Conservation (phyloP, 768 basidiomycete genomes). For the Pisolithus orientalis region DNA sequence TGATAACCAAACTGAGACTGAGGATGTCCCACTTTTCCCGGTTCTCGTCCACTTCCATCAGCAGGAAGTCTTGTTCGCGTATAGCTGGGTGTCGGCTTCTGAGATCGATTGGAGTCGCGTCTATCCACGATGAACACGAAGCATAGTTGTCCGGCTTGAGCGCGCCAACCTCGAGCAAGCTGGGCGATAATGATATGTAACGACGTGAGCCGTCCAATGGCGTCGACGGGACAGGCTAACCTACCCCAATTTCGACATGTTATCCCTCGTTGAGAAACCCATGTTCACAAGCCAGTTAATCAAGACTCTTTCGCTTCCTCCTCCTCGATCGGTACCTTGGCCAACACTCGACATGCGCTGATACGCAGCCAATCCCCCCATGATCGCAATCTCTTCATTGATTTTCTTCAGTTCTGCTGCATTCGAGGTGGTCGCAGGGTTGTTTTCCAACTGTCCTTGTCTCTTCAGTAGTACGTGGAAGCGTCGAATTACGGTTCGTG, state of each 20-base stretch:
- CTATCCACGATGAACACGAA: conserved; percentile 63
- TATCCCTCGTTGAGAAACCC: conserved; percentile 25
- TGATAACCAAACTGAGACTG: conserved; percentile 84
- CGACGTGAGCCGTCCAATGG: too few species aligned
- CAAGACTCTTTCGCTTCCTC: conserved; percentile 80
- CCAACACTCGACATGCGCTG: conserved; percentile 81
- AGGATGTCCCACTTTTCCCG: conserved; percentile 65
- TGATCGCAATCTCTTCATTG: conserved; percentile 50
- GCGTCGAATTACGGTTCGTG: conserved; percentile 66
- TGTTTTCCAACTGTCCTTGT: conserved; percentile 46
- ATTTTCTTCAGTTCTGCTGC: conserved; percentile 42
- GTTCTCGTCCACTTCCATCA: conserved; percentile 47
- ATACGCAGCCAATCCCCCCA: conserved; percentile 79
- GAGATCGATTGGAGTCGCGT: conserved; percentile 72
- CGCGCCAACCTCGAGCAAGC: conserved; percentile 86
- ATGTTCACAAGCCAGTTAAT: conserved; percentile 68
- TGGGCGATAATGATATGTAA: conserved; percentile 20
- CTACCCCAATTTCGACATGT: conserved; percentile 28
- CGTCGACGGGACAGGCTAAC: conserved; percentile 1
- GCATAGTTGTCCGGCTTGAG: conserved; percentile 78
- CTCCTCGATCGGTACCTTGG: conserved; percentile 76
- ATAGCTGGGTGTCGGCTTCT: conserved; percentile 79
- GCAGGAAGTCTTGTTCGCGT: conserved; percentile 79
- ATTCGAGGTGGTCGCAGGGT: conserved; percentile 10
- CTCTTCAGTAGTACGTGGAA: conserved; percentile 79